Base-by-base conservation (phyloP, 1,284 basidiomycete genomes). In the Lignosus rhinocerotis region DNA sequence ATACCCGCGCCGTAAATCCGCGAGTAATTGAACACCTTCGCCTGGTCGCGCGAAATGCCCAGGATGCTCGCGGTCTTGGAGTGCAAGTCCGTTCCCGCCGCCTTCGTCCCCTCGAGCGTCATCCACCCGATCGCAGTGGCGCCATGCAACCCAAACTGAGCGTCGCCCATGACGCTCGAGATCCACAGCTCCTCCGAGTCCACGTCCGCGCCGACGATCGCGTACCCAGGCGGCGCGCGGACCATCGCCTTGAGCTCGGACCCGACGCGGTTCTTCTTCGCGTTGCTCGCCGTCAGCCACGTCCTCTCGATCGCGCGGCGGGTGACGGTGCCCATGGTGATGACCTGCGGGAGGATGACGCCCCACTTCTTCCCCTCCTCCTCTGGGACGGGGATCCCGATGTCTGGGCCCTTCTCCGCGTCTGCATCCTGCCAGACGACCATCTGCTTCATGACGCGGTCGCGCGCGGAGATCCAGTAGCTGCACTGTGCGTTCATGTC, bases 101-200 rank as follows among this genome's bases (percentile, higher is more conserved):
- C 83, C 75, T 99, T 99, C n/a, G 96, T 98, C 1, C 97, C 97
- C 74, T 99, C 97, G 30, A 99, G 84, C 11, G 96, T 99, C 96
- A 99, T 99, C 97, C 96, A 99, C 0, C 96, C 97, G 46, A 99
- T 89, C 0, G 96, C 95, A 0, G 96, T 98, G 3, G 95, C 94
- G 16, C 97, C 96, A 67, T 99, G 96, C 58, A 98, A 75, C 8
- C 96, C 97, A 71, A 99, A 98, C 75, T 99, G 96, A 0, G 96
- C 94, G 70, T 99, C 97, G 3, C 96, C 96, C 94, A 98, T 97
- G 60, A 95, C 94, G 69, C 93, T 96, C 47, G 96, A 97, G 66
- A 99, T 99, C 97, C 97, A 99, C 25, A 99, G 80, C 74, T 99
- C 97, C 75, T 99, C 96, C 33, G 94, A 97, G 73, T 99, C 96